Conservation (phyloP, 2,329 filamentous ascomycete genomes). For the Talaromyces sp. region DNA sequence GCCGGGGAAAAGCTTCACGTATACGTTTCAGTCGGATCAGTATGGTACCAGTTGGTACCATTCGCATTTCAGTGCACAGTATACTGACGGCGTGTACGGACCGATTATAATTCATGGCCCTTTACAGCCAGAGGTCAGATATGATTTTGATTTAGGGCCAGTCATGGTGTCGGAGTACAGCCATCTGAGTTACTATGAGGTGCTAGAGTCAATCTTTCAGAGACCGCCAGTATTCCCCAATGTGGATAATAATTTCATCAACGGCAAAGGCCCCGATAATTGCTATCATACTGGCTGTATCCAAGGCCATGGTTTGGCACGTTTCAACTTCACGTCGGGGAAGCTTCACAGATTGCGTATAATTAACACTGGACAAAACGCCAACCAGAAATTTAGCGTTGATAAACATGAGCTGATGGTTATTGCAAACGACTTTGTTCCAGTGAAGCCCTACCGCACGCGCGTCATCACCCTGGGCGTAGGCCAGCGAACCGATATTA, state of each 20-base stretch:
- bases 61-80: constrained; percentile 48
- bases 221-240: not conserved
- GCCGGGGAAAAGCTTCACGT: constrained; percentile 35
- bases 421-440: not conserved
- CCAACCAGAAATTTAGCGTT: not conserved
- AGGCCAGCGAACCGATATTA: not conserved
- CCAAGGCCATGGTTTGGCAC: not conserved
- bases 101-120: constrained; percentile 62
- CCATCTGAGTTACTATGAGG: constrained; percentile 3
- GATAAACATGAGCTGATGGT: constrained; percentile 1
- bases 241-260: not conserved
- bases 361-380: not conserved
- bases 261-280: not conserved
- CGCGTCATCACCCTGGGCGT: not conserved
- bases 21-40: constrained; percentile 32
- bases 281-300: not conserved
- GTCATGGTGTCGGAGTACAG: not conserved
- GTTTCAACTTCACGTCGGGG: not conserved
- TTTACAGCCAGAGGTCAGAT: not conserved
- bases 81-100: constrained; percentile 61
- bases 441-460: not conserved
- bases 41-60: constrained; percentile 38
- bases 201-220: not conserved
- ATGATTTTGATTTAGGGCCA: constrained; percentile 1
- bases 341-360: not conserved